phyloP scores from a whole-genome alignment of 2,329 filamentous ascomycete genomes.

The Microsporum canis region DNA sequence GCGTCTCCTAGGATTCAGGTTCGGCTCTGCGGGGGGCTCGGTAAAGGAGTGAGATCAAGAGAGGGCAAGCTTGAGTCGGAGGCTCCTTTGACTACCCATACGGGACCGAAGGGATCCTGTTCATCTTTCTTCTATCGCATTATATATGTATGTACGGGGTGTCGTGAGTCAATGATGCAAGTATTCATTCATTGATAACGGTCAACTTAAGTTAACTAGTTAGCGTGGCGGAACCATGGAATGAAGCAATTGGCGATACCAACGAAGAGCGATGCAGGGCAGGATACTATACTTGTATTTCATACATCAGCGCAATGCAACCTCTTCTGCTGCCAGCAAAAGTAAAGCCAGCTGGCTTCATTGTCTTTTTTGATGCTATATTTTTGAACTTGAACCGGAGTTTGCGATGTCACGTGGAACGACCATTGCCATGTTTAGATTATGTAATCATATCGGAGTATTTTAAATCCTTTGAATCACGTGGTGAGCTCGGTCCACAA shows the following conservation, averaged over 20 bases:
- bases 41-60: neutral
- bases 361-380: no score
- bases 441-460: no score
- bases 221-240: neutral
- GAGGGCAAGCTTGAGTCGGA: neutral
- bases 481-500: no score
- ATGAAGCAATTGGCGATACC: neutral
- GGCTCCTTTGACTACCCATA: neutral
- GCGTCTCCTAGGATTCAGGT: neutral
- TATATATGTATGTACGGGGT: neutral
- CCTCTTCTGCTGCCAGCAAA: no score
- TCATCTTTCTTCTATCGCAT: conserved; percentile 2
- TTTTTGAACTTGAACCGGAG: no score
- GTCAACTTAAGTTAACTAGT: neutral
- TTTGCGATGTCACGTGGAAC: no score
- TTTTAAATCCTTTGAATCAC: no score
- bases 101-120: neutral
- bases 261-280: neutral
- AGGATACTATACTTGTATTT: neutral
- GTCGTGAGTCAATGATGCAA: neutral
- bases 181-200: no score
- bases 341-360: no score
- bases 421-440: no score
- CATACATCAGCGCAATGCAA: neutral
- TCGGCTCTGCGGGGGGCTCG: neutral